Conservation (phyloP, 257 asterid genomes). For the Avicennia marina region DNA sequence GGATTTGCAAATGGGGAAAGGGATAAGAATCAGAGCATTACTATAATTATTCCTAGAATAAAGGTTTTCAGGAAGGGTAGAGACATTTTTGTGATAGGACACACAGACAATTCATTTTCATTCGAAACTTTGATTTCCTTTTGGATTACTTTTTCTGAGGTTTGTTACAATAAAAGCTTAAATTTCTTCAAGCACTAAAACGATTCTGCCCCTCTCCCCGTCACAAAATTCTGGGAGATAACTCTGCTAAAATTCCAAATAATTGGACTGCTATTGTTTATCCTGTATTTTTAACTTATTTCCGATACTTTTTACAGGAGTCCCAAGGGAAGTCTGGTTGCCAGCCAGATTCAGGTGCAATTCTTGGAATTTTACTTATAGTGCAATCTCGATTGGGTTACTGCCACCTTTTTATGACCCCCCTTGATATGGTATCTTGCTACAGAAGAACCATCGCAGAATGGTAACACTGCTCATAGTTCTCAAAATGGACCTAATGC, state of each 20-base stretch:
- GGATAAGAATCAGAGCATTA: too few species aligned
- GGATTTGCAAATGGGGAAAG: too few species aligned
- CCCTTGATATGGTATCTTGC: constrained; percentile 12
- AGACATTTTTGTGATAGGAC: too few species aligned
- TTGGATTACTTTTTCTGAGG: too few species aligned
- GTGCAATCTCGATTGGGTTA: neutral
- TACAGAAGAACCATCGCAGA: constrained; percentile 63
- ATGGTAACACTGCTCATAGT: constrained; percentile 53
- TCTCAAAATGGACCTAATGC: constrained; percentile 56
- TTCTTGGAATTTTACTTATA: constrained; percentile 9
- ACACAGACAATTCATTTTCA: too few species aligned
- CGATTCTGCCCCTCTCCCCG: neutral
- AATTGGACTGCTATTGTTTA: neutral
- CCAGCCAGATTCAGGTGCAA: constrained; percentile 55
- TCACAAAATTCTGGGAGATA: neutral
- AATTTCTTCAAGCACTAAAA: too few species aligned
- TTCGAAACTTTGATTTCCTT: too few species aligned
- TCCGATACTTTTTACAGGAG: constrained; percentile 30
- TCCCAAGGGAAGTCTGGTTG: constrained; percentile 61
- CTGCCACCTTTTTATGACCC: constrained; percentile 14
- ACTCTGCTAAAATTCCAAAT: neutral
- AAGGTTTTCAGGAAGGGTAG: too few species aligned
- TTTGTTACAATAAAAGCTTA: too few species aligned
- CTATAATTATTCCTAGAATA: too few species aligned
- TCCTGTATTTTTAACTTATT: constrained; percentile 8